A percentile compares a stretch with the other conserved stretches of the same genome.
Evolutionary conservation across 2,329 filamentous ascomycete species (phyloP).

Genomic region (Aspergillus sp.): DNA sequence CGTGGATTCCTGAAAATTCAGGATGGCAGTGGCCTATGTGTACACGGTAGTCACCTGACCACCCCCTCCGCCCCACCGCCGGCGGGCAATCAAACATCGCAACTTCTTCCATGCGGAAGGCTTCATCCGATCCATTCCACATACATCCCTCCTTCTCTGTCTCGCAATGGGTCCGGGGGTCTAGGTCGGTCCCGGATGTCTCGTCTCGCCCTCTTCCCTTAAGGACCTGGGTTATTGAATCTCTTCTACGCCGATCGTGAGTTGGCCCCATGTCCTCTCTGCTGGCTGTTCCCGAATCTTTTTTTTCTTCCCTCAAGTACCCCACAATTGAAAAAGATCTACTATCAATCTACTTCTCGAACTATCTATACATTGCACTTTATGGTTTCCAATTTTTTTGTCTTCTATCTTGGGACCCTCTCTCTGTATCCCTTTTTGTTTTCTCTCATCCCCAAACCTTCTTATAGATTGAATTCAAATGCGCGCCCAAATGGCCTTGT

Average conservation of each 20-base stretch:
- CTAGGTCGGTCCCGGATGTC: slow-evolving; percentile 8
- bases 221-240: slow-evolving; percentile 18
- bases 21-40: not conserved
- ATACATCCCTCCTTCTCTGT: slow-evolving; percentile 6
- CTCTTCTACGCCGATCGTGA: slow-evolving; percentile 35
- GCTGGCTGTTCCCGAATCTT: slow-evolving; percentile 5
- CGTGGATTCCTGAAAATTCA: too few relatives aligned
- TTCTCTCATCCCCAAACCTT: not conserved
- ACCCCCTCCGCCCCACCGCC: slow-evolving; percentile 3
- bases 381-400: not conserved
- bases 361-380: slow-evolving; percentile 1
- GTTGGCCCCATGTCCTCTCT: slow-evolving; percentile 21
- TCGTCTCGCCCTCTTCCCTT: slow-evolving; percentile 1
- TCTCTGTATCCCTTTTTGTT: not conserved
- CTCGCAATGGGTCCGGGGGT: slow-evolving; percentile 11
- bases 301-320: slow-evolving; percentile 2
- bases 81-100: slow-evolving; percentile 9
- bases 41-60: slow-evolving; percentile 19
- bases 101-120: slow-evolving; percentile 4
- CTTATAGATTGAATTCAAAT: not conserved
- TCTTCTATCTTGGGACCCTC: not conserved
- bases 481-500: not conserved
- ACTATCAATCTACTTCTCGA: not conserved
- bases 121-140: slow-evolving; percentile 8
- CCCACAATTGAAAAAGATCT: slow-evolving; percentile 1